Base-by-base conservation (phyloP, 2,329 filamentous ascomycete genomes). In the Diplodia intermedia region DNA sequence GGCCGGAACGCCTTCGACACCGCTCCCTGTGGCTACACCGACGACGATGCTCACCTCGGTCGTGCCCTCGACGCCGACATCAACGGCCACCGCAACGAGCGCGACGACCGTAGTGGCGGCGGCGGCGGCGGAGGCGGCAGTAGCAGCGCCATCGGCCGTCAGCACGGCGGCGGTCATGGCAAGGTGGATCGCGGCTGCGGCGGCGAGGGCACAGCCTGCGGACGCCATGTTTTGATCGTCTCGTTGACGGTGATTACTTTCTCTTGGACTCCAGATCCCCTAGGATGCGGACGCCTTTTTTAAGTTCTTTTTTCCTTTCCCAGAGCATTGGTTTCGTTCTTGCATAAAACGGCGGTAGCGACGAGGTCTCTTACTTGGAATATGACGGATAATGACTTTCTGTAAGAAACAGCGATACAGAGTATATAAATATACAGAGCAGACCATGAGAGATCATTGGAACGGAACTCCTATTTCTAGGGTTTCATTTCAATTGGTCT, bases 211-310 rank as follows among this genome's bases (percentile, higher is more conserved):
- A 26, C 40, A 49, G 57, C 40, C 57, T 2, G 57, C 57, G 14
- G 57, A 62, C 14, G 57, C 57, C 26, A 62, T 62, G 57, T 62
- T 62, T 26, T 62, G 26, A 62, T 26, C 26, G 11, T 8, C 29
- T 15, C 23, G 54, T 11, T 20, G 36, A 56, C 8, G n/a, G 31
- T 6, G 8, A 33, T 33, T 33, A 6, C 8, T 9, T 9, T 33
- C 8, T 33, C 31, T 33, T 33, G 31, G 31, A 1, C 6, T 33
- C 31, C 31, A 9, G 31, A 33, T 33, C 31, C 1, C 31, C 31
- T 33, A 7, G 31, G 31, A 33, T 33, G 31, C 31, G 31, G 8
- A 33, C 31, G 31, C 31, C 31, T n/a, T 20, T 20, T 14, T 23
- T 15, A 2, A 15, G 4, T 26, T 55, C 15, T n/a, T 15, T 14